Percentiles rank a stretch among this genome's conserved stretches.
Conservation (phyloP, 768 basidiomycete genomes). For the Boletus reticulatus region DNA sequence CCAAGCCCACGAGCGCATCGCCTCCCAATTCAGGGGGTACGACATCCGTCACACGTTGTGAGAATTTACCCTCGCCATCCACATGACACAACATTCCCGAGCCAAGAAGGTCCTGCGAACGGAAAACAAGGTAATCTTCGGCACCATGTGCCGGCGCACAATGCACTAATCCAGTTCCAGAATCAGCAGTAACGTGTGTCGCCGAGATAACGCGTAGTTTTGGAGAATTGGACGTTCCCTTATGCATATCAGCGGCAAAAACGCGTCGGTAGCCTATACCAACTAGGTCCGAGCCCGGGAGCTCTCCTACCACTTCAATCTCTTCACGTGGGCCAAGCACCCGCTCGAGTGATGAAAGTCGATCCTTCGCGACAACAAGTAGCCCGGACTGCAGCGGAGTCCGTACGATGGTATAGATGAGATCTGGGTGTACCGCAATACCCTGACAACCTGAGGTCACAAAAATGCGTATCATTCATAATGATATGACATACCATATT, state of each 20-base stretch:
- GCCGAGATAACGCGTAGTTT: constrained; percentile 58
- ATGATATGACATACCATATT: constrained; percentile 71
- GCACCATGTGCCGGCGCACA: constrained; percentile 93
- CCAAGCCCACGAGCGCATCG: constrained; percentile 58
- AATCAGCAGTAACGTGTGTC: constrained; percentile 74
- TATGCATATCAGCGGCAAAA: constrained; percentile 42
- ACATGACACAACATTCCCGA: constrained; percentile 76
- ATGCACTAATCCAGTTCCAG: constrained; percentile 96
- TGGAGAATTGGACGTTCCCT: background rate
- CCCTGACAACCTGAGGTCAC: constrained; percentile 48
- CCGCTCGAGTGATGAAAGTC: constrained; percentile 37
- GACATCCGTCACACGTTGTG: constrained; percentile 51
- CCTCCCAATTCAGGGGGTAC: constrained; percentile 39
- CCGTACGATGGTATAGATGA: constrained; percentile 60
- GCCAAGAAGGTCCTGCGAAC: constrained; percentile 48
- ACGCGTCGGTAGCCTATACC: constrained; percentile 58
- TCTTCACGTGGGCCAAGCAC: constrained; percentile 22
- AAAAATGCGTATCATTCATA: background rate
- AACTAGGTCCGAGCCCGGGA: constrained; percentile 49
- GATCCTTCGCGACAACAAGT: constrained; percentile 52
- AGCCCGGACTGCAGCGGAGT: constrained; percentile 26
- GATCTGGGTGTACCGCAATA: constrained; percentile 78
- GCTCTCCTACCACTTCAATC: constrained; percentile 16
- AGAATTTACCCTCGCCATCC: constrained; percentile 72
- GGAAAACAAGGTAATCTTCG: constrained; percentile 86